These are phyloP conservation scores for Fusarium sp. DNA, from an alignment of 2,329 filamentous ascomycete genomes.

Conservation along the genomic window DNA sequence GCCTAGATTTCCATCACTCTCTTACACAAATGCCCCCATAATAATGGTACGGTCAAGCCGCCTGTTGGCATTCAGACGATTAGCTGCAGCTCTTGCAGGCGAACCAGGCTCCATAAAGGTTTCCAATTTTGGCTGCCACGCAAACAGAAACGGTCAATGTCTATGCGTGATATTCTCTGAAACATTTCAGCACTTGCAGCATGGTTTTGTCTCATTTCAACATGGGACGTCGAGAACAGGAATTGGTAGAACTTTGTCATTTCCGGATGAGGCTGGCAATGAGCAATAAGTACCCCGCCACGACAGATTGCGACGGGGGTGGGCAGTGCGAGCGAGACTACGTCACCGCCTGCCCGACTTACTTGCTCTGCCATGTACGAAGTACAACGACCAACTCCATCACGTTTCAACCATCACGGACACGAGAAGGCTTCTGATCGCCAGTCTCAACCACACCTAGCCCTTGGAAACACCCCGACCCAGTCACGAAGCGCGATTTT, in stretches of 20 bases:
- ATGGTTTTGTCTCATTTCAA: not conserved
- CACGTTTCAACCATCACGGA: conserved; percentile 28
- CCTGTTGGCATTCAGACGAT: not conserved
- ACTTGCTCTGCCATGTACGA: conserved; percentile 26
- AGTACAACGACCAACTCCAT: conserved; percentile 33
- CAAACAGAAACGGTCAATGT: not conserved
- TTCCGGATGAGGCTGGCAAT: conserved; percentile 16
- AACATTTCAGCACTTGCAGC: not conserved
- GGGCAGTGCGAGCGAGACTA: conserved; percentile 41
- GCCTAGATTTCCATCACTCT: not conserved
- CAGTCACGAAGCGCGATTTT: not conserved
- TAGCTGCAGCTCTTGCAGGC: not conserved
- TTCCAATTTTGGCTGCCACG: not conserved
- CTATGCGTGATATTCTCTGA: not conserved
- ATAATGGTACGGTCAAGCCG: not conserved
- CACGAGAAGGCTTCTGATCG: conserved; percentile 4
- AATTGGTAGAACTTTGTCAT: not conserved
- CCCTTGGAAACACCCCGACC: not conserved
- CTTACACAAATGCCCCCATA: not conserved
- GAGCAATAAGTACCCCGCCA: conserved; percentile 31
- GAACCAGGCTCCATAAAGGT: not conserved
- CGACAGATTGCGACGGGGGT: conserved; percentile 25
- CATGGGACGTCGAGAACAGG: not conserved
- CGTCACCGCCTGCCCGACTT: conserved; percentile 42
- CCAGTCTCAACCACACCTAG: conserved; percentile 2